Evolutionary conservation across 1,284 basidiomycete genomes (phyloP), one percentile per base, ranked within the genome.

Genomic region (Mycosarcoma mackinlayi): DNA sequence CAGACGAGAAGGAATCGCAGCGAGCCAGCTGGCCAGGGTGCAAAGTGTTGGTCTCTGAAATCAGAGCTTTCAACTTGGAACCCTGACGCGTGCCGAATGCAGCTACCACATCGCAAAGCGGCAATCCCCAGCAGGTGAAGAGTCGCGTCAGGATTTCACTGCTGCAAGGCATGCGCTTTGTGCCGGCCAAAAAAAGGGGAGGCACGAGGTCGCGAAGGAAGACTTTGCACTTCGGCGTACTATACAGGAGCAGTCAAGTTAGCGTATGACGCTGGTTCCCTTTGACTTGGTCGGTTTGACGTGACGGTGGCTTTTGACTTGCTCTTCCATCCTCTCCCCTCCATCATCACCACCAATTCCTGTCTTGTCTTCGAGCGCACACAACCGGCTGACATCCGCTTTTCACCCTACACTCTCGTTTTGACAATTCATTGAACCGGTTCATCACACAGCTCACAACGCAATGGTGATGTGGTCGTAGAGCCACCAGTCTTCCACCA

Each of bases 31-130:
- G 8, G 11, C 25, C 30, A 7, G 13, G 18, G 24, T 19, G 3
- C 8, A 37, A 52, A 48, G 52, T 62, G 53, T 62, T 62, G 60
- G 47, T 62, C 53, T 55, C 48, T n/a, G 11, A 21, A 41, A 30
- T 19, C 21, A 47, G 21, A 28, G 27, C 27, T 18, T 19, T 19
- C 30, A 9, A 25, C 9, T 45, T 34, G 16, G 55, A 42, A n/a
- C n/a, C 1, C 49, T 57, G 54, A 64, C 61, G 61, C 54, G 45
- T 57, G 50, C 31, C 35, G 31, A 38, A 50, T 8, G 25, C 13
- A 21, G 25, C 24, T 9, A 14, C 23, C 10, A 24, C 19, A 40
- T 11, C 23, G 14, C 23, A 9, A 30, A 42, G 14, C 19, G 37
- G 11, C n/a, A 25, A 13, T 13, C 4, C 39, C 25, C 39, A 25